Evolutionary conservation across 768 basidiomycete species (phyloP).

Genomic region (Podaxis mareebaensis): DNA sequence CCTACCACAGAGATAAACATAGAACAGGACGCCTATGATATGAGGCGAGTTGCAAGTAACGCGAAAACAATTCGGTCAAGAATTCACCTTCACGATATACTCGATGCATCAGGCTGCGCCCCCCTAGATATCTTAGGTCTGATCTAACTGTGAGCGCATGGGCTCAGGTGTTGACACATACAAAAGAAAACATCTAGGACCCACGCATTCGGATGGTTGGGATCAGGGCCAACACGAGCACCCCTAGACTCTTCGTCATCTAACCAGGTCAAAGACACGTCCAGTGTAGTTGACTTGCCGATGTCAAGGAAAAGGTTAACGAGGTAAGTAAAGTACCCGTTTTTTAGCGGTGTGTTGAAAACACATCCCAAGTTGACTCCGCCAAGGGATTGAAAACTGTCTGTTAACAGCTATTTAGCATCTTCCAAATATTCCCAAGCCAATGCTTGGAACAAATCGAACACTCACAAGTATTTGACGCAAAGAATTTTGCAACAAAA

Average conservation of each 20-base stretch:
- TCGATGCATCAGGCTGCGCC: neutral
- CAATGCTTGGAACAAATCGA: too few species aligned
- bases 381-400: too few species aligned
- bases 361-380: too few species aligned
- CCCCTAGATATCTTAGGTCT: neutral
- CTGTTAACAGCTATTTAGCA: too few species aligned
- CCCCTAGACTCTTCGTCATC: neutral
- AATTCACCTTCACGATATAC: neutral
- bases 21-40: neutral
- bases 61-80: neutral
- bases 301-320: too few species aligned
- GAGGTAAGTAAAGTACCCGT: too few species aligned
- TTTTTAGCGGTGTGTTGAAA: too few species aligned
- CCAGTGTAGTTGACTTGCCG: too few species aligned
- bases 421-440: too few species aligned
- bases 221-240: neutral
- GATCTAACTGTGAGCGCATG: neutral
- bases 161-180: neutral
- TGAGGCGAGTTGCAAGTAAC: neutral
- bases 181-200: neutral
- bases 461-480: too few species aligned
- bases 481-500: too few species aligned
- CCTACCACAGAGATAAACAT: neutral
- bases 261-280: too few species aligned
- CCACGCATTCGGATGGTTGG: neutral